Evolutionary conservation across 192 early-diverging fungal species (phyloP).

Genomic region (Coemansia asiatica): DNA sequence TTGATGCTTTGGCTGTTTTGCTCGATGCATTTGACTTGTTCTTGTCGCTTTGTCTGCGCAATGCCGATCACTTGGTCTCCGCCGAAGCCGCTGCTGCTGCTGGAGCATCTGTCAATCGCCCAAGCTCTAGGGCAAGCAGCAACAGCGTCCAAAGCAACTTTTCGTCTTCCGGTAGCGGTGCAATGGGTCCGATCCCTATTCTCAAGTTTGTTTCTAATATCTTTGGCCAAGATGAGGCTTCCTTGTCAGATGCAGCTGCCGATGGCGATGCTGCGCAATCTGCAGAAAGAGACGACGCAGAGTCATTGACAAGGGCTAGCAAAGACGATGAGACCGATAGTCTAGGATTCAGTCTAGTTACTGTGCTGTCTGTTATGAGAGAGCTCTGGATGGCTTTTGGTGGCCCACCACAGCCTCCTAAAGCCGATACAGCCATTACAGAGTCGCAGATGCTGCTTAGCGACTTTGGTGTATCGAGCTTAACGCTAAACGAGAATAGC

Average conservation of each 20-base stretch:
- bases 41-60: constrained; percentile 31
- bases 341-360: constrained; percentile 22
- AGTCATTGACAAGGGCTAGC: background rate
- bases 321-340: background rate
- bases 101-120: constrained; percentile 11
- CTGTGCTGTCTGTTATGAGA: constrained; percentile 29
- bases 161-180: constrained; percentile 10
- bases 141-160: constrained; percentile 10
- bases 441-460: constrained; percentile 11
- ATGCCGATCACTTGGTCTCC: constrained; percentile 14
- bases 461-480: constrained; percentile 27
- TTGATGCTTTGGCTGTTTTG: constrained; percentile 24
- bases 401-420: constrained; percentile 5
- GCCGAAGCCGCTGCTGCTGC: constrained; percentile 1
- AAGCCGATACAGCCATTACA: background rate
- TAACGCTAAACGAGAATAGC: background rate
- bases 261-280: background rate
- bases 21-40: constrained; percentile 43
- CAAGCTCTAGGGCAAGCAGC: constrained; percentile 34
- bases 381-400: constrained; percentile 47
- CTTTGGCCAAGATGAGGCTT: constrained; percentile 26
- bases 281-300: background rate
- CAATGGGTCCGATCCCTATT: constrained; percentile 26
- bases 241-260: background rate
- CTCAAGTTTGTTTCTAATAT: constrained; percentile 36